Percentiles rank a stretch among this genome's conserved stretches.
Evolutionary conservation across 73 alveolate species (phyloP).

Genomic region (Uronychia binucleata): DNA sequence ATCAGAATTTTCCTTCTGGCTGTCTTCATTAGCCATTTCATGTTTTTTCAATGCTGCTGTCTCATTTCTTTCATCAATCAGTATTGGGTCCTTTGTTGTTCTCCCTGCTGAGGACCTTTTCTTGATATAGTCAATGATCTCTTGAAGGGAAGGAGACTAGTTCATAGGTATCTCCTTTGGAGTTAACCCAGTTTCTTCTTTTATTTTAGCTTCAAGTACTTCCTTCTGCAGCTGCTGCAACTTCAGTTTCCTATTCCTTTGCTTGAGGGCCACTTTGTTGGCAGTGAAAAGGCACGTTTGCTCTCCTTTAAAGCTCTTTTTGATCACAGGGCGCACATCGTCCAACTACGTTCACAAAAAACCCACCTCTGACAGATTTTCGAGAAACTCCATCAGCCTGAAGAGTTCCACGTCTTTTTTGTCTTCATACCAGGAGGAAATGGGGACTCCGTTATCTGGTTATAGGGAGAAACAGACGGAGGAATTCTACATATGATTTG

Average conservation of each 20-base stretch:
- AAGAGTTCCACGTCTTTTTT: conserved; percentile 75
- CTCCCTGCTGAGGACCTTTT: no score
- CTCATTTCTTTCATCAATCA: no score
- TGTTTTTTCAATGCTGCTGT: no score
- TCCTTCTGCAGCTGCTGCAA: no score
- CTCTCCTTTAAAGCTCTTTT: background rate
- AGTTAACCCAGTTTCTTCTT: no score
- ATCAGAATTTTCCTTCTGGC: background rate
- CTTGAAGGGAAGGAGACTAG: no score
- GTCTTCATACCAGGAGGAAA: conserved; percentile 82
- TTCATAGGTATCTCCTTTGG: no score
- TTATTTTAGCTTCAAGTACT: no score
- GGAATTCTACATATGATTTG: conserved; percentile 32
- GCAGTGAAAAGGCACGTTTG: background rate
- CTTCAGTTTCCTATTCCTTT: background rate
- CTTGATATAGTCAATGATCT: no score
- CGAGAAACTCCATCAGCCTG: conserved; percentile 3
- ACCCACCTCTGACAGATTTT: no score
- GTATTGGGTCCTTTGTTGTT: no score
- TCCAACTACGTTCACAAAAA: background rate
- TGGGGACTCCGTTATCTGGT: conserved; percentile 84
- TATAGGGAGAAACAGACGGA: conserved; percentile 75
- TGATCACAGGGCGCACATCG: background rate
- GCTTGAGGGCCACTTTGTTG: background rate
- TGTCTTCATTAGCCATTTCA: no score